Percentiles rank a stretch among this genome's conserved stretches.
These are phyloP conservation scores for Endocalyx cinctus DNA, from an alignment of 2,329 filamentous ascomycete species.

Conservation along the genomic window DNA sequence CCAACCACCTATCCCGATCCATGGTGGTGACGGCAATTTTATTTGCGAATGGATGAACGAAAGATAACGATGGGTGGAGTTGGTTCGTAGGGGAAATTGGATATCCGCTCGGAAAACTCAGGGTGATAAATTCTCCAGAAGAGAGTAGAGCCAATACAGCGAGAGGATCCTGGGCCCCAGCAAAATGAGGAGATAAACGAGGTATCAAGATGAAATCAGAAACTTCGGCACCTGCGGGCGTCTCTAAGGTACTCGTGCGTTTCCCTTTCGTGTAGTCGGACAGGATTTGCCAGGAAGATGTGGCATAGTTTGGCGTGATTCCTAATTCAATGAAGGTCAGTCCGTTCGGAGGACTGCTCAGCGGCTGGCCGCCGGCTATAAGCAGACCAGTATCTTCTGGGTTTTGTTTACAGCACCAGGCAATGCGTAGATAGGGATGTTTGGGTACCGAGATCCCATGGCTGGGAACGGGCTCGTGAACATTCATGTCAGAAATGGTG, in stretches of 20 bases:
- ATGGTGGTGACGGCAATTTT: slow-evolving; percentile 68
- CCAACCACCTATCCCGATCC: slow-evolving; percentile 78
- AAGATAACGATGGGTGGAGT: slow-evolving; percentile 78
- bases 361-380: slow-evolving; percentile 73
- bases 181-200: slow-evolving; percentile 77
- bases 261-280: slow-evolving; percentile 77
- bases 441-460: slow-evolving; percentile 55
- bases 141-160: slow-evolving; percentile 74
- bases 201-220: slow-evolving; percentile 81
- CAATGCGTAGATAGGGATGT: slow-evolving; percentile 71
- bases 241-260: slow-evolving; percentile 64
- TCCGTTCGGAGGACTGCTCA: slow-evolving; percentile 65
- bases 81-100: slow-evolving; percentile 91
- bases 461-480: slow-evolving; percentile 60
- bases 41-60: slow-evolving; percentile 85
- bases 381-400: slow-evolving; percentile 89
- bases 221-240: slow-evolving; percentile 72
- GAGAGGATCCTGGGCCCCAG: slow-evolving; percentile 84
- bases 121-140: slow-evolving; percentile 82
- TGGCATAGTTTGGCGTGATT: slow-evolving; percentile 82
- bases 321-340: slow-evolving; percentile 89
- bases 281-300: slow-evolving; percentile 82
- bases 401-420: slow-evolving; percentile 93
- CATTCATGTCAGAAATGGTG: slow-evolving; percentile 67
- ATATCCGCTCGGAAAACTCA: slow-evolving; percentile 89